Conservation (phyloP, 805 yeast genomes). For the Kluyveromyces wickerhamii region DNA sequence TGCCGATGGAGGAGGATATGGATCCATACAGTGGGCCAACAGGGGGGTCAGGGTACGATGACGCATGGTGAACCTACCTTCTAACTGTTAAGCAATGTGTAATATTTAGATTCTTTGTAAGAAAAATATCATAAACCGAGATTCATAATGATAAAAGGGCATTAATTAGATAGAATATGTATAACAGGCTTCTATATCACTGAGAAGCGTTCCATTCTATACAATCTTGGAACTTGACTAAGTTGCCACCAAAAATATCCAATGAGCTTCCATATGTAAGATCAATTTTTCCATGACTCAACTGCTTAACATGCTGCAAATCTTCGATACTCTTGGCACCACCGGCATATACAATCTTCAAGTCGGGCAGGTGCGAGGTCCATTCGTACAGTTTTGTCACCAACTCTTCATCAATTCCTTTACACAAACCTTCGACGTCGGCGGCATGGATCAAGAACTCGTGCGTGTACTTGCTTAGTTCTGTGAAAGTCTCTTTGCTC, state of each 20-base stretch:
- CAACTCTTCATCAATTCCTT: constrained; percentile 79
- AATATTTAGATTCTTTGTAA: no score
- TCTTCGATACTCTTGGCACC: constrained; percentile 80
- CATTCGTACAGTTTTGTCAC: constrained; percentile 70
- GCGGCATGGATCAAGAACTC: constrained; percentile 97
- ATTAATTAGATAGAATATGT: no score
- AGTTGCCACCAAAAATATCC: constrained; percentile 87
- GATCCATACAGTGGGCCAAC: constrained; percentile 28
- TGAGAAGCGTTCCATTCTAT: constrained; percentile 79
- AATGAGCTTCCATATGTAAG: constrained; percentile 88
- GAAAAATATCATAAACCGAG: no score
- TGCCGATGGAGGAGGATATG: constrained; percentile 23
- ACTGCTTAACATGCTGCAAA: constrained; percentile 49
- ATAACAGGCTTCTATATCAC: no score
- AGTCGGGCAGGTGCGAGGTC: constrained; percentile 37
- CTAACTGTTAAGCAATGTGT: no score
- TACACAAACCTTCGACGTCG: constrained; percentile 94
- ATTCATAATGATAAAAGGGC: no score
- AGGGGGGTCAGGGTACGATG: constrained; percentile 29
- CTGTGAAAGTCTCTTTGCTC: constrained; percentile 41
- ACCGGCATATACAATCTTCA: constrained; percentile 91
- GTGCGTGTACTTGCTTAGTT: constrained; percentile 57
- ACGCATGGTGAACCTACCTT: constrained; percentile 28
- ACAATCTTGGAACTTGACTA: constrained; percentile 70
- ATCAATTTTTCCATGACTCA: constrained; percentile 81